Conservation (phyloP, 768 basidiomycete genomes). For the Rhodotorula kratochvilovae region DNA sequence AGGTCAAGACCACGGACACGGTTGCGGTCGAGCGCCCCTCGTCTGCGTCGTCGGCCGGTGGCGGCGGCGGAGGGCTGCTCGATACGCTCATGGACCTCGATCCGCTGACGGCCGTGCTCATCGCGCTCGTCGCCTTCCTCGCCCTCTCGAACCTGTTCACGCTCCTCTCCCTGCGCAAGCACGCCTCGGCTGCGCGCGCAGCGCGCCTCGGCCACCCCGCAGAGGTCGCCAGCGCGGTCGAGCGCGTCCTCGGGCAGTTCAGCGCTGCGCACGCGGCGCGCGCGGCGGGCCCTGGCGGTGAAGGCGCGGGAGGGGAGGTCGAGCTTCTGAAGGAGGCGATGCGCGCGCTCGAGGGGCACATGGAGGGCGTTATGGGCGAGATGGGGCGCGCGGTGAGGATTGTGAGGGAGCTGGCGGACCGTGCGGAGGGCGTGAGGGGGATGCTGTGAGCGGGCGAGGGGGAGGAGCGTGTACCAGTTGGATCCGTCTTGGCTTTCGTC, state of each 20-base stretch:
- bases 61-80: constrained; percentile 24
- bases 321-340: neutral
- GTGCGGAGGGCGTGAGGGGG: constrained; percentile 12
- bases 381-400: neutral
- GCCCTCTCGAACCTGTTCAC: constrained; percentile 72
- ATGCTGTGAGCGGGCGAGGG: neutral
- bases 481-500: too few relatives aligned
- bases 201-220: constrained; percentile 18
- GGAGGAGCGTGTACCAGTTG: neutral
- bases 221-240: constrained; percentile 24
- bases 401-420: constrained; percentile 6
- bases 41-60: constrained; percentile 1
- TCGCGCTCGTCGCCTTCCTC: constrained; percentile 67
- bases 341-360: constrained; percentile 5
- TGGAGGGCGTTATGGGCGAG: neutral
- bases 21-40: neutral
- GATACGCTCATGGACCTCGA: constrained; percentile 8
- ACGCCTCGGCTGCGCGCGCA: constrained; percentile 2
- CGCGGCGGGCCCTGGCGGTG: neutral
- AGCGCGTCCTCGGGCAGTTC: constrained; percentile 24
- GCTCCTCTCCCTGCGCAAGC: constrained; percentile 46
- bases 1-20: neutral
- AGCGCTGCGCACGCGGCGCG: constrained; percentile 14
- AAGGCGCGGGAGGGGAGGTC: neutral
- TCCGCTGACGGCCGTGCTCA: constrained; percentile 56